Evolutionary conservation across 2,329 filamentous ascomycete species (phyloP).

Genomic region (Fusarium hostae): DNA sequence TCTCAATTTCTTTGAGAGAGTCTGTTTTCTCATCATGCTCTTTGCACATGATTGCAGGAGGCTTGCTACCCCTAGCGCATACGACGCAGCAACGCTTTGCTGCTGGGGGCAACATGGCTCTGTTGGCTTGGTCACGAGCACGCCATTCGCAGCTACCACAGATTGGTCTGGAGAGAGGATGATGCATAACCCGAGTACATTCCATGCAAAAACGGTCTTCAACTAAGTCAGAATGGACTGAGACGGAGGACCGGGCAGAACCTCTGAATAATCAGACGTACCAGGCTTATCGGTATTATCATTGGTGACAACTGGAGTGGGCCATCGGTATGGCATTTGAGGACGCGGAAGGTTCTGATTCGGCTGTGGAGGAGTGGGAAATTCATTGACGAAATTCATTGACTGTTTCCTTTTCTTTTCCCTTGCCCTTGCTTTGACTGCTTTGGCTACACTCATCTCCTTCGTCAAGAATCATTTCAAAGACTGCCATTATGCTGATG

Average conservation of each 20-base stretch:
- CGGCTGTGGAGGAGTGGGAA: background rate
- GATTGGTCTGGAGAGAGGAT: background rate
- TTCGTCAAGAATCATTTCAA: background rate
- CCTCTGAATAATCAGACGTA: no score
- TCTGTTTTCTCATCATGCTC: no score
- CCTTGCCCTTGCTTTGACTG: background rate
- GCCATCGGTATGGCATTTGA: background rate
- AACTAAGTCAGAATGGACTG: background rate
- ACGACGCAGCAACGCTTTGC: background rate
- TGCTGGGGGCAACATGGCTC: background rate
- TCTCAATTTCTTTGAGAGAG: background rate
- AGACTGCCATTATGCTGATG: no score
- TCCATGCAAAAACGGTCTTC: background rate
- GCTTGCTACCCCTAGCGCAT: background rate
- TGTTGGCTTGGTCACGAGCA: background rate
- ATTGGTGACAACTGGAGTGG: no score
- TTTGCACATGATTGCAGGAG: background rate
- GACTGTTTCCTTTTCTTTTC: background rate
- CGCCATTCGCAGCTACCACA: background rate
- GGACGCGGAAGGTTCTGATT: background rate
- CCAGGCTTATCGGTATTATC: background rate
- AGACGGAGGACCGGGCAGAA: no score
- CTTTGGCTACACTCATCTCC: background rate
- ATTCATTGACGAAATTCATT: background rate
- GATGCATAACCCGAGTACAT: fast-evolving